Evolutionary conservation across 805 yeast genomes (phyloP).

Genomic region (Yarrowia sp.): DNA sequence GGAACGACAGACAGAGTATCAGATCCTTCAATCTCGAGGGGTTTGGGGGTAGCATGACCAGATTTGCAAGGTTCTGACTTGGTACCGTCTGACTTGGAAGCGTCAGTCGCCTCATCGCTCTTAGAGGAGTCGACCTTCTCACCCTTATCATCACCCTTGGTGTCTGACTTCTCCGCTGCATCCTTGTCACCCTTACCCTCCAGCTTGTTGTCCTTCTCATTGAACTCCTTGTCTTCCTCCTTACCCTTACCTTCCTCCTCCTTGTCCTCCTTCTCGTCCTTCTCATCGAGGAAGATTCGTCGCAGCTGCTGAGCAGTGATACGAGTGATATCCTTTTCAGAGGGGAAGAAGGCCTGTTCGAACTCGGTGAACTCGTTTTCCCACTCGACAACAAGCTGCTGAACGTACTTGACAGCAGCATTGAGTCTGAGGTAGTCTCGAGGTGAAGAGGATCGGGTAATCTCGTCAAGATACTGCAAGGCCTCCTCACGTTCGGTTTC

Average conservation of each 20-base stretch:
- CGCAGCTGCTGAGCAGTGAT: conserved; percentile 88
- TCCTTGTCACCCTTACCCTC: not conserved
- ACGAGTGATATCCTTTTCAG: conserved; percentile 89
- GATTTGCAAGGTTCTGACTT: not conserved
- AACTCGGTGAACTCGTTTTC: conserved; percentile 81
- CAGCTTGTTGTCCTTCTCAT: conserved; percentile 33
- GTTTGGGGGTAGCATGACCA: not conserved
- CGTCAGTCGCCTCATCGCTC: not conserved
- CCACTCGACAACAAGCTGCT: conserved; percentile 86
- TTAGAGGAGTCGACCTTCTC: not conserved
- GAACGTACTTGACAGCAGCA: conserved; percentile 69
- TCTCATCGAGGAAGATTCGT: conserved; percentile 69
- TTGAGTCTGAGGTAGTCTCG: conserved; percentile 76
- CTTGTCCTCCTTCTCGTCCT: conserved; percentile 45
- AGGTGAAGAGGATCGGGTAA: conserved; percentile 64
- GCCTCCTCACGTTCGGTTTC: conserved; percentile 60
- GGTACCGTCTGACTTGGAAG: too few relatives aligned
- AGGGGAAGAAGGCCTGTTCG: conserved; percentile 79
- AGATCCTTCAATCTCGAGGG: conserved; percentile 12
- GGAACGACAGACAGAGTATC: conserved; percentile 18
- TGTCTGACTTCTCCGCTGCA: too few relatives aligned
- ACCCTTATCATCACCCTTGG: not conserved
- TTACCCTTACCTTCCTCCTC: conserved; percentile 34
- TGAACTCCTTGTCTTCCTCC: conserved; percentile 42
- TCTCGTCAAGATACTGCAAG: conserved; percentile 55